Conservation (phyloP, 1,139 yeast genomes). For the Scheffersomyces titani region DNA sequence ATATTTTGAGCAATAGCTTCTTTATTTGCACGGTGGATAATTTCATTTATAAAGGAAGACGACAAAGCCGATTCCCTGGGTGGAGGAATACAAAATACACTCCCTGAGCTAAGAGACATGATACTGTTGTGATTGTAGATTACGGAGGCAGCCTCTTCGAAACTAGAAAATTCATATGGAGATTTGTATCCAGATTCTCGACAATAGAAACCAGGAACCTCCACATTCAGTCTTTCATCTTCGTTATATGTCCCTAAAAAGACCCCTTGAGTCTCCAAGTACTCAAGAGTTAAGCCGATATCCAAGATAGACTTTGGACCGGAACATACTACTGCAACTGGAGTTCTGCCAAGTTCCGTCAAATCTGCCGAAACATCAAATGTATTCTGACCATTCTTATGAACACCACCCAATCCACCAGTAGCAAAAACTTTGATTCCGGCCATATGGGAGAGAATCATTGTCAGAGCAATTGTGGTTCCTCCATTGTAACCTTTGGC, state of each 20-base stretch:
- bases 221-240: slow-evolving; percentile 23
- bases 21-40: slow-evolving; percentile 59
- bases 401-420: slow-evolving; percentile 94
- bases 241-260: slow-evolving; percentile 55
- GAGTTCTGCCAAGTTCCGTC: slow-evolving; percentile 80
- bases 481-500: slow-evolving; percentile 71
- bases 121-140: slow-evolving; percentile 52
- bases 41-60: slow-evolving; percentile 48
- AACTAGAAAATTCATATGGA: slow-evolving; percentile 60
- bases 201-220: slow-evolving; percentile 83
- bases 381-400: slow-evolving; percentile 70
- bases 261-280: slow-evolving; percentile 84
- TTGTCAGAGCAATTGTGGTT: slow-evolving; percentile 87
- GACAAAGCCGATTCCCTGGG: slow-evolving; percentile 65
- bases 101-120: slow-evolving; percentile 65
- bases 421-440: slow-evolving; percentile 89
- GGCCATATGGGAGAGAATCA: slow-evolving; percentile 74
- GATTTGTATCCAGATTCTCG: slow-evolving; percentile 73
- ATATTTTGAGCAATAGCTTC: slow-evolving; percentile 59
- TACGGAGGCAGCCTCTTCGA: slow-evolving; percentile 62
- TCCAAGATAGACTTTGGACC: slow-evolving; percentile 90
- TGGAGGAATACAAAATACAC: slow-evolving; percentile 81
- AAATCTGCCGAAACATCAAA: slow-evolving; percentile 88
- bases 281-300: slow-evolving; percentile 79
- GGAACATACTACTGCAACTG: slow-evolving; percentile 85